Evolutionary conservation across 805 yeast genomes (phyloP), one percentile per base, ranked within the genome.

Genomic region (Zygoascus ofunaensis): DNA sequence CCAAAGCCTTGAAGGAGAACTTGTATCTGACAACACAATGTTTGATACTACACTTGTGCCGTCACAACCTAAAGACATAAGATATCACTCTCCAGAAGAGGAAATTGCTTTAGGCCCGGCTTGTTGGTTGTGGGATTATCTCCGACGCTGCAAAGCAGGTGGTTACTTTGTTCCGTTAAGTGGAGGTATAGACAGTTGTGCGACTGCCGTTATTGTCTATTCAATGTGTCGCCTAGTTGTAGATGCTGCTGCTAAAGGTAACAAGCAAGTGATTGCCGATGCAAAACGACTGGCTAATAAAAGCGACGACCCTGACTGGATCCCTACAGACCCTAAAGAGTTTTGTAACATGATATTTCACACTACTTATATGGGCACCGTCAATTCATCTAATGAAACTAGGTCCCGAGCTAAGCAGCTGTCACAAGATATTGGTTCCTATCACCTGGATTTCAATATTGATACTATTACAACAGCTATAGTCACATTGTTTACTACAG

Each of bases 61-160:
- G 17, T 65, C 92, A 0, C 57, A 58, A 18, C 56, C 73, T 1
- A 60, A 64, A 19, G 69, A 67, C 4, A 71, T 82, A 37, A 72
- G 71, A 33, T 82, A 82, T 55, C 94, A 84, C 63, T 58, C 69
- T 2, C 96, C 98, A 2, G 95, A 89, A 57, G 97, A 92, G 64
- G 99, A 92, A 63, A 90, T 92, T 52, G 97, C 97, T 0, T 69
- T 85, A 37, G 99, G 99, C 0, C 99, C 99, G 0, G 98, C 99
- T 0, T 92, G 98, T 62, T 92, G 99, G 99, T 64, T 92, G 51
- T 92, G 99, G 99, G 99, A 92, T 63, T 92, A 92, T 58, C 71
- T 92, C 47, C 76, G 99, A 61, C 75, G 99, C 51, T 86, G 94
- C 54, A 77, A 77, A 52, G 84, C 92, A 42, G 86, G 87, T 0